Base-by-base conservation (phyloP, 176 grass and related monocot genomes). In the Bonia amplexicaulis region DNA sequence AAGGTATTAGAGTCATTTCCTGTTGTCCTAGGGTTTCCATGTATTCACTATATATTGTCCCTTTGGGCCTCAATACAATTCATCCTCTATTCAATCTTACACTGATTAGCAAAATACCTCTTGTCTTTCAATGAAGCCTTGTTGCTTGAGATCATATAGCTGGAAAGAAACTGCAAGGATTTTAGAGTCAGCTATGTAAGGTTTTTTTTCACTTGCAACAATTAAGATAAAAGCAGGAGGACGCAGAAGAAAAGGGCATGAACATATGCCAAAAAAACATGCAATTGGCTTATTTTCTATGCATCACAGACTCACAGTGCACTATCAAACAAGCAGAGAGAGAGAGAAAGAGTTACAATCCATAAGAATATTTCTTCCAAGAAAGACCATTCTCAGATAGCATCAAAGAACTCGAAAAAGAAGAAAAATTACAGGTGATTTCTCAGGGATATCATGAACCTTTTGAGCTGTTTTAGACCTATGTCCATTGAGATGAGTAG, bases 61-160 rank as follows among this genome's bases (percentile, higher is more conserved):
- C 2, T 33, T 33, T 33, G 31, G 31, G 31, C 31, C 31, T 33
- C 31, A 33, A 33, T 33, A 33, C 31, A 33, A 33, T 33, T 33
- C 31, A 33, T 3, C 31, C 31, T 33, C 31, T 33, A 33, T 33
- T 33, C 31, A 33, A 33, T 33, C 31, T 33, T 33, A 33, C 31
- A 33, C 3, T 33, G 31, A 73, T 78, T 66, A 71, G 78, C 2
- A 20, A 87, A 31, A 33, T 91, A 98, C 95, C 95, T 98, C 95
- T 85, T 93, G 95, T 88, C 91, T 91, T 87, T 98, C 93, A 85
- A 98, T 98, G 89, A 93, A 98, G 16, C 93, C 93, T 85, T 98
- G 95, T 79, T 98, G 95, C 87, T 98, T 98, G 59, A 98, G 91
- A 85, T 98, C 93, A 84, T 98, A 95, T 80, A 98, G 83, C 62